Evolutionary conservation across 2,329 filamentous ascomycete species (phyloP), one percentile per base, ranked within the genome.

Genomic region (Colletotrichum liriopes): DNA sequence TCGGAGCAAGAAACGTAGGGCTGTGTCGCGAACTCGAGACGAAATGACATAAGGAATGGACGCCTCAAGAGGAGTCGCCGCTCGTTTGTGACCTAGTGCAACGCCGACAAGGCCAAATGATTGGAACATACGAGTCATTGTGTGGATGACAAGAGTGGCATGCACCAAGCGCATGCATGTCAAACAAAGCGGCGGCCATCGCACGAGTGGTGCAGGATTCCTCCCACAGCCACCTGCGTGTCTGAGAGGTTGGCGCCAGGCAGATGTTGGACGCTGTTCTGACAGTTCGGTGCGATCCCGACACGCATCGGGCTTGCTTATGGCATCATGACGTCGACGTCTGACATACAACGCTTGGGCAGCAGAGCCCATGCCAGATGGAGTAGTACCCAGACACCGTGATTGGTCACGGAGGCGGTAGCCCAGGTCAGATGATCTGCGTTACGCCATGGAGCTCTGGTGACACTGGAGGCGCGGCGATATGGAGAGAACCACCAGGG

Each of bases 391-490:
- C 41, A 23, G 9, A 1, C 14, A 23, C 11, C 16, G 32, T 64
- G 65, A 64, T 72, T 72, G 65, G 69, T 45, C 35, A 8, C 26
- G 12, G 6, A n/a, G 11, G 8, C 29, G 3, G 49, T 51, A 14
- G 29, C 45, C 54, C 20, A 69, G 70, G 65, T 65, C 60, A 65
- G 47, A 72, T 65, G 70, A 72, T 72, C 70, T 69, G 59, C 70
- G 59, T 49, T 60, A 55, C 47, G 63, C 59, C 47, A 26, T 55
- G 52, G 59, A 64, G 65, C 39, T 55, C 47, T 47, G 60, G 70
- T 72, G 70, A 65, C 54, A 72, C 70, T 60, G 65, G 60, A 54
- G 70, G 59, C 59, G 65, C 65, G 64, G 59, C 47, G 54, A 56
- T 65, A 59, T 59, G 70, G 70, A 72, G 65, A 55, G 32, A 23